Evolutionary conservation across 805 yeast genomes (phyloP), one percentile per base, ranked within the genome.

Genomic region (Metschnikowia shivogae): DNA sequence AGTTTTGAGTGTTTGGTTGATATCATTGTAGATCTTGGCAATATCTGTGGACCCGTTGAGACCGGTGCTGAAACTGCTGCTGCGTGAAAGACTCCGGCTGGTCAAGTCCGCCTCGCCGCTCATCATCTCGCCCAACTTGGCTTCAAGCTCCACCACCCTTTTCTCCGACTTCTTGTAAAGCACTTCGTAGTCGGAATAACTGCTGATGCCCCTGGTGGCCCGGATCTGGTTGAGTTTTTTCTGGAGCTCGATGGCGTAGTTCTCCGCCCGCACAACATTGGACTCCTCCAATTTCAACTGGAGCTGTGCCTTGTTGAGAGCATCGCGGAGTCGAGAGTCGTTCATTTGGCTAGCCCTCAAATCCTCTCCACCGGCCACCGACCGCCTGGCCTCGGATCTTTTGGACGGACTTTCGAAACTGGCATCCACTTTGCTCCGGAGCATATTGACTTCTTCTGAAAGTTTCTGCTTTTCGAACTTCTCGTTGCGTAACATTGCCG

Each of bases 371-470:
- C 63, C 50, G 6, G 68, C 66, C 35, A 67, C 41, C 1, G 72
- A 67, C 29, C 69, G 54, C 44, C 70, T 44, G 11, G 55, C 53
- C 20, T 49, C 52, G 36, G 53, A 45, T 19, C 57, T 38, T 31
- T 53, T 51, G 51, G 51, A 50, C 5, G 56, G 57, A 29, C 55
- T 53, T 27, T 55, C 53, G 13, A 53, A 51, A 28, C 27, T 45
- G 29, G 44, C 55, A 14, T 46, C 45, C 50, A 49, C 56, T 52
- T 48, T 42, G 1, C 82, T 76, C 52, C 82, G 84, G 11, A 86
- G 62, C 53, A 84, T 65, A 28, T 74, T 72, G 42, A 83, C 56
- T 47, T 84, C 88, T 36, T 84, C 80, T 20, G 70, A 65, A 36
- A 83, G 59, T 47, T 63, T 75, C 60, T 55, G 69, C 43, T 68